Conservation (phyloP, 2,329 filamentous ascomycete genomes). For the Cladosporium sp. region DNA sequence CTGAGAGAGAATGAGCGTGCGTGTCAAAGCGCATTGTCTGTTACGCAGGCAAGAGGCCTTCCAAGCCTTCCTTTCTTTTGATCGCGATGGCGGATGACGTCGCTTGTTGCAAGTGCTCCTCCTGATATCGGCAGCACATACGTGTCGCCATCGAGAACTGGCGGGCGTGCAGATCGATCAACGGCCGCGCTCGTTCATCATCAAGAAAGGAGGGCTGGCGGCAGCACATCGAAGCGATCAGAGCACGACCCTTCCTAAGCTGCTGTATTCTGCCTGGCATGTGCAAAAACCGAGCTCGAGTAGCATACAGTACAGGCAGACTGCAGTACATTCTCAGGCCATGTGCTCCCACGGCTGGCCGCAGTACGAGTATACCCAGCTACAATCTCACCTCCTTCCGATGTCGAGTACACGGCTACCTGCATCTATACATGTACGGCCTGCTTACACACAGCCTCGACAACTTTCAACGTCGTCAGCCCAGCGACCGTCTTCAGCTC, state of each 20-base stretch:
- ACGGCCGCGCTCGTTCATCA: neutral
- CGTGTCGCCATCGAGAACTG: constrained; percentile 2
- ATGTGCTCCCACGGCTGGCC: constrained; percentile 2
- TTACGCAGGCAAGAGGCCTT: neutral
- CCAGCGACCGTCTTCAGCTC: constrained; percentile 10
- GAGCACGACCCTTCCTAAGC: neutral
- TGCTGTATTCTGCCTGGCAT: neutral
- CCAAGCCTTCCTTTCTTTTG: neutral
- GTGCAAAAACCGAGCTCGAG: neutral
- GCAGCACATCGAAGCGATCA: neutral
- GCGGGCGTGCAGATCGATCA: neutral
- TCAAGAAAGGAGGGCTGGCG: neutral
- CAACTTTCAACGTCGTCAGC: neutral
- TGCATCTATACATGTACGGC: constrained; percentile 1
- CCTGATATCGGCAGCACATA: neutral
- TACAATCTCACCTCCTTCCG: neutral
- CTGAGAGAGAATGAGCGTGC: neutral
- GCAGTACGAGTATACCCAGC: neutral
- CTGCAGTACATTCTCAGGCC: neutral
- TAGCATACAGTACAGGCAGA: too few relatives aligned
- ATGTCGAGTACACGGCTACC: neutral
- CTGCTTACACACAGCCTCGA: neutral
- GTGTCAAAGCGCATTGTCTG: neutral
- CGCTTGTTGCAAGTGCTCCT: neutral
- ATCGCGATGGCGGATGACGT: constrained; percentile 6